Percentiles rank a stretch among this genome's conserved stretches.
phyloP scores from a whole-genome alignment of 1,284 basidiomycete genomes.

The Heliocybe sulcata region DNA sequence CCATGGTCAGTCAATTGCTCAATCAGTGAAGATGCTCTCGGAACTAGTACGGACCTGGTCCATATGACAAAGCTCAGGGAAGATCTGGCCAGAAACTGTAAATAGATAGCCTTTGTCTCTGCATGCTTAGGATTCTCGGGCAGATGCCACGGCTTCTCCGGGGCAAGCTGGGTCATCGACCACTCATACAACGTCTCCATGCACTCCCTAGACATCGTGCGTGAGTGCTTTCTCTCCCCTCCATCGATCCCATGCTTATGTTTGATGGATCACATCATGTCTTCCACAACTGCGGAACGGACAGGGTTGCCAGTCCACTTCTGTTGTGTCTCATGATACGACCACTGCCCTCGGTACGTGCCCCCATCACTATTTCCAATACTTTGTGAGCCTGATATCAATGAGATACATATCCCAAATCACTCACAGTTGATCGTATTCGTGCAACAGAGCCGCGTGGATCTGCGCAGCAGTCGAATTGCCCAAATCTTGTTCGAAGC shows the following conservation, averaged over 20 bases:
- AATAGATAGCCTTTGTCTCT: not conserved
- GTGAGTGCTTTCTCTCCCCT: slow-evolving; percentile 1
- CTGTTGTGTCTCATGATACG: not conserved
- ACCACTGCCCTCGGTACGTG: slow-evolving; percentile 1
- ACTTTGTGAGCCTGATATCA: not conserved
- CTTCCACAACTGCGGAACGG: not conserved
- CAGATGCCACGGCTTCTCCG: not conserved
- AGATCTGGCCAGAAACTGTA: not conserved
- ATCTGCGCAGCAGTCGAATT: not conserved
- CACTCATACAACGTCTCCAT: slow-evolving; percentile 1
- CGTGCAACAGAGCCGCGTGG: not conserved
- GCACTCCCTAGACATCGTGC: not conserved
- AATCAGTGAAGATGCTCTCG: not conserved
- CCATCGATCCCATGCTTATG: slow-evolving; percentile 3
- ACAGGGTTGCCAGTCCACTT: not conserved
- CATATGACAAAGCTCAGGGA: not conserved
- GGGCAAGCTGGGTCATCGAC: not conserved
- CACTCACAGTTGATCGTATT: not conserved
- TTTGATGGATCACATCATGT: slow-evolving; percentile 2
- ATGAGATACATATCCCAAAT: not conserved
- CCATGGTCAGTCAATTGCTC: not conserved
- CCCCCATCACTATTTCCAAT: not conserved
- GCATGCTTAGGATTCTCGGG: not conserved
- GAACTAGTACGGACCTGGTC: not conserved
- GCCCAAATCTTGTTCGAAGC: not conserved